Evolutionary conservation across 1,284 basidiomycete species (phyloP).

Genomic region (Austroboletus niveus): DNA sequence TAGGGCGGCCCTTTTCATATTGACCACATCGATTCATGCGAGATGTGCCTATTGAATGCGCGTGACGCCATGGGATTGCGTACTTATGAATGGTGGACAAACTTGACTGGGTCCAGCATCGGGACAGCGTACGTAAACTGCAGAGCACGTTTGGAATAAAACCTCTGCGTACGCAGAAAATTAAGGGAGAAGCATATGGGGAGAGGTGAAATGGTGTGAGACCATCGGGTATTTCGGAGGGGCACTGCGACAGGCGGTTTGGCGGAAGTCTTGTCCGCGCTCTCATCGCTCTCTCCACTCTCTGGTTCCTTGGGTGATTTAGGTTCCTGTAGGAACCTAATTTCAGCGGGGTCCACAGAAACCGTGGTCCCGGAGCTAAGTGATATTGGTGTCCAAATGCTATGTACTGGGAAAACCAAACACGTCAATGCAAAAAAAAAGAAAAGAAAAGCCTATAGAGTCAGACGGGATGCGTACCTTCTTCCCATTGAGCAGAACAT

Average conservation of each 20-base stretch:
- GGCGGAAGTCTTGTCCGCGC: neutral
- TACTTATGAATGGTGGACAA: too few species aligned
- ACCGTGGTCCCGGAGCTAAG: constrained; percentile 95
- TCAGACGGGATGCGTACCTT: constrained; percentile 53
- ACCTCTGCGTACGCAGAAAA: constrained; percentile 94
- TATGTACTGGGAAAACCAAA: constrained; percentile 31
- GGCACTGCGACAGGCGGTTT: neutral
- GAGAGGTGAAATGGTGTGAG: constrained; percentile 87
- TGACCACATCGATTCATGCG: constrained; percentile 69
- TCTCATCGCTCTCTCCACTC: constrained; percentile 8
- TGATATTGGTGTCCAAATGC: constrained; percentile 85
- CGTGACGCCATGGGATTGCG: neutral
- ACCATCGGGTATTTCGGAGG: constrained; percentile 11
- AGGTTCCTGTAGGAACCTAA: constrained; percentile 68
- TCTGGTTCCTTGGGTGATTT: constrained; percentile 20
- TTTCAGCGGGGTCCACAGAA: constrained; percentile 79
- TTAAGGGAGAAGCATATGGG: constrained; percentile 83
- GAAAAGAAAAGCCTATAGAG: neutral
- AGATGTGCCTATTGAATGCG: constrained; percentile 53
- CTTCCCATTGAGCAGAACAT: constrained; percentile 88
- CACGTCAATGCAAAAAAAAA: constrained; percentile 3
- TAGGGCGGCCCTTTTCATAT: constrained; percentile 55
- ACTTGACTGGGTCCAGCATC: too few species aligned
- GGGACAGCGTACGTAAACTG: constrained; percentile 89
- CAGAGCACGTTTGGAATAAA: constrained; percentile 89